Evolutionary conservation across 345 rosid species (phyloP).

Genomic region (Gossypium arboreum): DNA sequence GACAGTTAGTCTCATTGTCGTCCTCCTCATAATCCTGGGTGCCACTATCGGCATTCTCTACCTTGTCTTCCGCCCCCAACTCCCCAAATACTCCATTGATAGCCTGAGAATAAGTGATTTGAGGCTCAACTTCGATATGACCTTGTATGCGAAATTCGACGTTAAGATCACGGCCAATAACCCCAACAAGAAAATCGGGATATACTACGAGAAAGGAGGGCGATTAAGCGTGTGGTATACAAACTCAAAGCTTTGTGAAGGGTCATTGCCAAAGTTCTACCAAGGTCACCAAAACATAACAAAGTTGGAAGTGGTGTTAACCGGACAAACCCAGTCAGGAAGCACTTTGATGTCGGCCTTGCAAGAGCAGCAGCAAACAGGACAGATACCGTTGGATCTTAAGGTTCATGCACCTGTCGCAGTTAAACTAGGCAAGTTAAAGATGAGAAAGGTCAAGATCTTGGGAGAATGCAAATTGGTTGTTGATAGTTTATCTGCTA

Average conservation of each 20-base stretch:
- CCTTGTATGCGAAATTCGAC: constrained; percentile 59
- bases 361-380: constrained; percentile 83
- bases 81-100: constrained; percentile 65
- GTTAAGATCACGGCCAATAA: constrained; percentile 79
- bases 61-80: constrained; percentile 66
- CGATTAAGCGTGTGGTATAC: constrained; percentile 62
- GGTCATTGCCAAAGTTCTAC: constrained; percentile 72
- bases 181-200: constrained; percentile 79
- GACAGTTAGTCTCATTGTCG: constrained; percentile 43
- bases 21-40: constrained; percentile 39
- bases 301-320: constrained; percentile 50
- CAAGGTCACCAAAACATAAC: constrained; percentile 77
- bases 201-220: constrained; percentile 72
- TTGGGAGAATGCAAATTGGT: constrained; percentile 65
- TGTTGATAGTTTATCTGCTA: constrained; percentile 67
- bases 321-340: constrained; percentile 55
- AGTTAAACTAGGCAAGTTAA: constrained; percentile 59
- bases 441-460: constrained; percentile 59
- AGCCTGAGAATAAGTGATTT: constrained; percentile 59
- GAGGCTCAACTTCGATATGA: constrained; percentile 58
- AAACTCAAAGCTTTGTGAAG: constrained; percentile 58
- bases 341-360: constrained; percentile 62
- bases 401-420: constrained; percentile 64
- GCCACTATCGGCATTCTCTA: constrained; percentile 49
- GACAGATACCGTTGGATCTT: constrained; percentile 72